Base-by-base conservation (phyloP, 352 stramenopile genomes). In the Globisporangium parvum region DNA sequence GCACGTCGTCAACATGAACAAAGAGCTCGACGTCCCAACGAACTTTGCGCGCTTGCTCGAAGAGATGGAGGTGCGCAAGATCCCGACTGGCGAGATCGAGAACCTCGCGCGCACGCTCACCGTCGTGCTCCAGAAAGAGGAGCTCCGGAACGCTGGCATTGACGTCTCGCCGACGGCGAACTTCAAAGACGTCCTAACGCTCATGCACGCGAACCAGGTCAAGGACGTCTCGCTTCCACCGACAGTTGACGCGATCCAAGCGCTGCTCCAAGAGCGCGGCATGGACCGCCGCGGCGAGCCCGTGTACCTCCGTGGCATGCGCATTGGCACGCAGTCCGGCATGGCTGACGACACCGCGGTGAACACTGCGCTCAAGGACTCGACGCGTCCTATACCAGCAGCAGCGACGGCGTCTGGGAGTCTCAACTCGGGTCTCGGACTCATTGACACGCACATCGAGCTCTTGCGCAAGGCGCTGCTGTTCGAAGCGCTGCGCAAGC, bases 361-460 rank as follows among this genome's bases (percentile, higher is more conserved):
- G 21, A 48, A 37, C 44, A 51, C 55, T 35, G 24, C 18, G 14
- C 4, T 23, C 24, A 26, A 23, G 14, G 45, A 51, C 20, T 6
- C 15, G 4, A 20, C 46, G 17, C 37, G n/a, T 24, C 11, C n/a
- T n/a, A n/a, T n/a, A n/a, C n/a, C n/a, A n/a, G n/a, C 37, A 24
- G 26, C 18, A 3, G 12, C 41, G n/a, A 45, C 54, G 1, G 37
- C 39, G 5, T 28, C 26, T 28, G 41, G 51, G 0, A 58, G 49
- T 21, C 50, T 88, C 23, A 85, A 85, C 59, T 67, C 63, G 0
- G 67, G 67, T 0, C 65, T 91, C 21, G 80, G 77, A 0, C 75
- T 91, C 35, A 63, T 88, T 6, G 80, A 91, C 55, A 74, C 70
- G 3, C 78, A 87, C 55, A 65, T 88, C 15, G 80, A 91, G 60